Evolutionary conservation across 805 yeast genomes (phyloP), one percentile per base, ranked within the genome.

Genomic region (Hermanozyma aechmeae): DNA sequence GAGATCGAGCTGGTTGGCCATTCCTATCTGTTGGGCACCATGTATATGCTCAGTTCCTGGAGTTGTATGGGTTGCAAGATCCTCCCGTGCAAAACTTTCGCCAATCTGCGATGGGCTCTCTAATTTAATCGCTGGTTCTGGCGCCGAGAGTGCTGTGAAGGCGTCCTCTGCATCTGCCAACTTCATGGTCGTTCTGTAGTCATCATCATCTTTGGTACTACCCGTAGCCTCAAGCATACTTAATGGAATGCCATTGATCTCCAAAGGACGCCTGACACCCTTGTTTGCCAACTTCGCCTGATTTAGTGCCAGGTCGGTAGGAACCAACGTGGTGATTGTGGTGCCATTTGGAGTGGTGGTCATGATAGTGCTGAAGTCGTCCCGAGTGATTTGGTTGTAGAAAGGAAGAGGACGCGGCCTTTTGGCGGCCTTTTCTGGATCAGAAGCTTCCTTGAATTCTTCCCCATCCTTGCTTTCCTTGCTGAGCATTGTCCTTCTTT

Each of bases 341-440:
- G 96, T 86, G 31, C 96, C 96, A 41, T 83, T 83, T 2, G 95
- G 95, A 0, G 95, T 80, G 0, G 94, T 86, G 2, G 84, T 76
- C 1, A 86, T 79, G 17, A 81, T 74, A 0, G 95, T 79, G 28
- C 79, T 79, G 58, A 84, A 86, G 50, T 84, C 89, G 50, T 86
- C 96, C 43, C 76, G 78, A 17, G 87, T 80, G 46, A 86, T 86
- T 51, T 86, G 95, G 47, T 82, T 83, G 54, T 85, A 86, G 46
- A 86, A 80, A 6, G 96, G 96, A 25, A 86, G 58, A 7, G 96
- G 96, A 13, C 70, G 70, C 5, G 79, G 66, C 30, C 58, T 56
- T 52, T 43, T 51, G 40, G 37, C 45, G 17, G 16, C n/a, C 5
- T 26, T 16, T 6, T 15, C 30, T 7, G 26, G n/a, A 6, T 9